phyloP scores from a whole-genome alignment of 2,329 filamentous ascomycete genomes.

The Apiospora arundinis region DNA sequence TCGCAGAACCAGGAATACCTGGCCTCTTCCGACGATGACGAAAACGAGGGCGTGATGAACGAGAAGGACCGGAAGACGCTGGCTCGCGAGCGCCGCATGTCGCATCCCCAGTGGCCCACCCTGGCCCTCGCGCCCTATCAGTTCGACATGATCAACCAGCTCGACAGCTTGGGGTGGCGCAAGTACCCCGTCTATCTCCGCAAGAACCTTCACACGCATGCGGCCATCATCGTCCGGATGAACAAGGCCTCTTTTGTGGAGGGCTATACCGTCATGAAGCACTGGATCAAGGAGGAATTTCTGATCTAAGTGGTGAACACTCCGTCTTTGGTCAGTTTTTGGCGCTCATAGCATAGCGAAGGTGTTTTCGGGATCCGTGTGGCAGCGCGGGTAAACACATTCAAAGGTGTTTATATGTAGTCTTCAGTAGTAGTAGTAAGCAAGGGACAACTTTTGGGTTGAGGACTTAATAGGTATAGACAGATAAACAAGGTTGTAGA shows the following conservation, averaged over 20 bases:
- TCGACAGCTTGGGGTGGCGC: conserved; percentile 71
- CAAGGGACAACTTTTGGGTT: conserved; percentile 5
- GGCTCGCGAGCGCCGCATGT: conserved; percentile 46
- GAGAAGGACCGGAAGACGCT: conserved; percentile 46
- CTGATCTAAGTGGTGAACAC: conserved; percentile 51
- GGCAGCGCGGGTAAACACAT: background rate
- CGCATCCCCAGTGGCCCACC: conserved; percentile 62
- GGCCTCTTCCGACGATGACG: conserved; percentile 58
- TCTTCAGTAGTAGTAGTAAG: background rate
- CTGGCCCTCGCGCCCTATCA: conserved; percentile 81
- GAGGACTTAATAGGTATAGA: conserved; percentile 13
- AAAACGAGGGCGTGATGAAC: conserved; percentile 48
- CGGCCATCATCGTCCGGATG: conserved; percentile 84
- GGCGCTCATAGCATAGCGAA: conserved; percentile 17
- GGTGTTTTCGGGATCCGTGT: background rate
- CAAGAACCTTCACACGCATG: conserved; percentile 81
- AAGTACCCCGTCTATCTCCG: conserved; percentile 78
- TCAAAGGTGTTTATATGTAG: background rate
- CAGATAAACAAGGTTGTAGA: conserved; percentile 1
- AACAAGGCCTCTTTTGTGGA: conserved; percentile 74
- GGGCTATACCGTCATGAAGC: conserved; percentile 76
- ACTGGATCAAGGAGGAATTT: conserved; percentile 84
- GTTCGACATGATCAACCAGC: conserved; percentile 81
- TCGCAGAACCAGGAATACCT: conserved; percentile 76
- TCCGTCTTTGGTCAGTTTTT: conserved; percentile 13